Evolutionary conservation across 768 basidiomycete genomes (phyloP).

Genomic region (Auricularia sp.): DNA sequence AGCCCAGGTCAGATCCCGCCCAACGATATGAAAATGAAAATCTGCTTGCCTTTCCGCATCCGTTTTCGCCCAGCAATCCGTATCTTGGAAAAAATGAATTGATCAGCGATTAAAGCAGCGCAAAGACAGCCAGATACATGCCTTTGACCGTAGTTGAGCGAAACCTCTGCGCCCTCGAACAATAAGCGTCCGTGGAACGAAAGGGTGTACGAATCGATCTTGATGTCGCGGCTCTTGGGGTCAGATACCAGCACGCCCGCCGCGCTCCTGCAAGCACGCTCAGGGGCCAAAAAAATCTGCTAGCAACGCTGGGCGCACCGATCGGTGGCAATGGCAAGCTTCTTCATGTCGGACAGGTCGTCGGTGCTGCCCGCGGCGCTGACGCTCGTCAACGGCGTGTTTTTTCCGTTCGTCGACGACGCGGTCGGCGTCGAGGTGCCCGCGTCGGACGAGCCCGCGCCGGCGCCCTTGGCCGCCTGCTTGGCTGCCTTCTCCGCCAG

Average conservation of each 20-base stretch:
- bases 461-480: slow-evolving; percentile 45
- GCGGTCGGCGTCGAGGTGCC: slow-evolving; percentile 36
- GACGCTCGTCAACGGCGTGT: slow-evolving; percentile 75
- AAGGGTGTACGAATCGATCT: slow-evolving; percentile 89
- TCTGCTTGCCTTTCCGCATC: slow-evolving; percentile 56
- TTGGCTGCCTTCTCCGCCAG: slow-evolving; percentile 91
- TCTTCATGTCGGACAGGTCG: slow-evolving; percentile 77
- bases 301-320: slow-evolving; percentile 36
- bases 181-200: slow-evolving; percentile 92
- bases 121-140: slow-evolving; percentile 3
- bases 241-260: slow-evolving; percentile 91
- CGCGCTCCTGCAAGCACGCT: slow-evolving; percentile 53
- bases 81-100: slow-evolving; percentile 33
- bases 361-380: slow-evolving; percentile 75
- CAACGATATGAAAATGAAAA: neutral
- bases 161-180: slow-evolving; percentile 56
- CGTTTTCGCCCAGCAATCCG: slow-evolving; percentile 93
- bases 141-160: slow-evolving; percentile 82
- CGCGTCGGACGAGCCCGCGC: slow-evolving; percentile 20
- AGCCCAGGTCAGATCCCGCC: slow-evolving; percentile 18
- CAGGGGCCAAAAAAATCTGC: neutral
- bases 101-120: neutral
- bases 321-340: slow-evolving; percentile 62
- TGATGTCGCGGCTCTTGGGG: slow-evolving; percentile 87
- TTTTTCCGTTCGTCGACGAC: slow-evolving; percentile 44